Conservation (phyloP, 2,329 filamentous ascomycete genomes). For the Colletotrichum filicis region DNA sequence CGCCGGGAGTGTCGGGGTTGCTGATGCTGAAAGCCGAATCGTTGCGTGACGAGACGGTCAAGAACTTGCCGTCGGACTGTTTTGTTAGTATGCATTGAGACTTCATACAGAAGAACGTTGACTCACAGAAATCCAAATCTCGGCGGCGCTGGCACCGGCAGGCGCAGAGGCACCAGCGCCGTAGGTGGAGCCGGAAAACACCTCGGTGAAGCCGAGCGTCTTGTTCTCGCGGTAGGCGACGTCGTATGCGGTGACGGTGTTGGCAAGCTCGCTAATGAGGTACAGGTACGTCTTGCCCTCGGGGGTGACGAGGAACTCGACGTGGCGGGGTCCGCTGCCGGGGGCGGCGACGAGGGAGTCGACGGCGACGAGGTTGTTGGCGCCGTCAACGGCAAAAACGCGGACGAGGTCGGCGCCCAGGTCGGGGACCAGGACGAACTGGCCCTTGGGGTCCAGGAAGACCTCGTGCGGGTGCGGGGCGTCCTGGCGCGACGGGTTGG, state of each 20-base stretch:
- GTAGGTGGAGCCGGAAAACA: slow-evolving; percentile 61
- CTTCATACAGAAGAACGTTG: not conserved
- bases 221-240: slow-evolving; percentile 60
- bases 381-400: slow-evolving; percentile 63
- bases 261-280: slow-evolving; percentile 70
- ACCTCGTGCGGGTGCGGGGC: slow-evolving; percentile 72
- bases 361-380: slow-evolving; percentile 50
- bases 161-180: slow-evolving; percentile 55
- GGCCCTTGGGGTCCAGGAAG: slow-evolving; percentile 72
- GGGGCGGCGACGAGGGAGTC: slow-evolving; percentile 54
- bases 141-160: slow-evolving; percentile 59
- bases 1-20: slow-evolving; percentile 56
- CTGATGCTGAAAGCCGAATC: slow-evolving; percentile 64
- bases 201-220: slow-evolving; percentile 55
- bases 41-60: slow-evolving; percentile 76
- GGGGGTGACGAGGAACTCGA: slow-evolving; percentile 62
- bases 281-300: slow-evolving; percentile 64
- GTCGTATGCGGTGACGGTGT: slow-evolving; percentile 65
- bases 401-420: slow-evolving; percentile 73
- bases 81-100: slow-evolving; percentile 1
- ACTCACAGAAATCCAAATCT: slow-evolving; percentile 69
- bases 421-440: slow-evolving; percentile 73
- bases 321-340: slow-evolving; percentile 74
- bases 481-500: slow-evolving; percentile 60
- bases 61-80: slow-evolving; percentile 69